phyloP scores from a whole-genome alignment of 2,329 filamentous ascomycete species.

The Aureobasidium sp. region DNA sequence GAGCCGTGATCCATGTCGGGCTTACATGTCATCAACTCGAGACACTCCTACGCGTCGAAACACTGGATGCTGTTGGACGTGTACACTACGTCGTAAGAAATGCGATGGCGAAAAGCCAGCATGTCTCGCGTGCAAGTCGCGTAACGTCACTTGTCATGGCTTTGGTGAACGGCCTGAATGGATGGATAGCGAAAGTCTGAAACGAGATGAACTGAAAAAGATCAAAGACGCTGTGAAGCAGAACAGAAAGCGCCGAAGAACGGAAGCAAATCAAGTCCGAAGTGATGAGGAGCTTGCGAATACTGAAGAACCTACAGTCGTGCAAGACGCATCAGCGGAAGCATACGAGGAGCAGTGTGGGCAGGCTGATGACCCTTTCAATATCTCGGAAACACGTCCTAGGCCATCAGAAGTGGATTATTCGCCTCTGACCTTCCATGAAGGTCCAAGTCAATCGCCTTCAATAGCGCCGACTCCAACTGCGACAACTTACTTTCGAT shows the following conservation, averaged over 20 bases:
- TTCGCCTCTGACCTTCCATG: too few relatives aligned
- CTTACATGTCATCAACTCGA: neutral
- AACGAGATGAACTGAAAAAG: neutral
- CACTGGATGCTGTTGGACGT: slow-evolving; percentile 7
- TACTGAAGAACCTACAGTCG: neutral
- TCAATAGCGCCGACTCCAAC: neutral
- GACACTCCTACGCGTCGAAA: neutral
- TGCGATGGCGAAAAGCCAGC: slow-evolving; percentile 6
- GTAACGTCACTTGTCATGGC: slow-evolving; percentile 8
- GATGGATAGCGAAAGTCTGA: neutral
- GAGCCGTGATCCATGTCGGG: too few relatives aligned
- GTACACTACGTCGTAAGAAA: slow-evolving; percentile 11
- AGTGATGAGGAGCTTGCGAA: too few relatives aligned
- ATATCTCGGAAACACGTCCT: neutral
- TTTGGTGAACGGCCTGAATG: slow-evolving; percentile 4
- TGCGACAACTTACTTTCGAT: neutral
- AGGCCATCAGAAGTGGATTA: neutral
- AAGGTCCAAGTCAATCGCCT: neutral
- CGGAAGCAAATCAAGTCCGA: too few relatives aligned
- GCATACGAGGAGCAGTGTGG: neutral
- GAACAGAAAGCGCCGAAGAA: neutral
- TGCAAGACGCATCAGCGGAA: neutral
- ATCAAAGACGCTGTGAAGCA: slow-evolving; percentile 3
- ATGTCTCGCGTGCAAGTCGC: neutral
- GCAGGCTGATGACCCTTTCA: neutral